Base-by-base conservation (phyloP, 495 filamentous ascomycete species). In the Daldinia caldariorum region DNA sequence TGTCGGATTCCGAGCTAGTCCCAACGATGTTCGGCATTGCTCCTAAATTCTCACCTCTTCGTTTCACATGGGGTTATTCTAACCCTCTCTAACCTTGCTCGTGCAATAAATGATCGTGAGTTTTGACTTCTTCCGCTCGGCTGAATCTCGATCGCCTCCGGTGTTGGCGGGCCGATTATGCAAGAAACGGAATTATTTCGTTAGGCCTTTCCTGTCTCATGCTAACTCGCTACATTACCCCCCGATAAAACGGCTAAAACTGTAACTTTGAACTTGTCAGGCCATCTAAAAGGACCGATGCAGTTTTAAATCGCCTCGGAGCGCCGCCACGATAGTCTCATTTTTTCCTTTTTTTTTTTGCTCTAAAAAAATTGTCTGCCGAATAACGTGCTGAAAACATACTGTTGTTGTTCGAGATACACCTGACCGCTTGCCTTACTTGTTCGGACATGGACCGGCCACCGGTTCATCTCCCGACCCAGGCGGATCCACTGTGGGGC, bases 131-230 rank as follows among this genome's bases (percentile, higher is more conserved):
- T 69, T 61, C 64, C 55, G 41, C 54, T 32, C 39, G 45, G 32
- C 43, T 31, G 37, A 29, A 69, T 69, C 58, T 51, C 51, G 56
- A 65, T 51, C 31, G 54, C 49, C 65, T 58, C 65, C 65, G 70
- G 65, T 35, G 41, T 18, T 66, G 26, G 58, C 65, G 70, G 70
- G 38, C 70, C 65, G 61, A 72, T 72, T 72, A 62, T 72, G 29
- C 29, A 65, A 56, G 43, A 31, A 51, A 34, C 55, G 55, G 57
- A 64, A 61, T 66, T 68, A 45, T 56, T 61, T 54, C 31, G 43
- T 16, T 55, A 43, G 54, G 63, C 4, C 39, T 64, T 3, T 43
- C 63, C 64, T 68, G 65, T 67, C 58, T 67, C 4, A 67, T 63
- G 39, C 31, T 63, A 63, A 58, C 60, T 68, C 63, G 63, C 60